Percentiles rank a stretch among this genome's conserved stretches.
These are phyloP conservation scores for Imleria badia DNA, from an alignment of 768 basidiomycete genomes.

Conservation along the genomic window DNA sequence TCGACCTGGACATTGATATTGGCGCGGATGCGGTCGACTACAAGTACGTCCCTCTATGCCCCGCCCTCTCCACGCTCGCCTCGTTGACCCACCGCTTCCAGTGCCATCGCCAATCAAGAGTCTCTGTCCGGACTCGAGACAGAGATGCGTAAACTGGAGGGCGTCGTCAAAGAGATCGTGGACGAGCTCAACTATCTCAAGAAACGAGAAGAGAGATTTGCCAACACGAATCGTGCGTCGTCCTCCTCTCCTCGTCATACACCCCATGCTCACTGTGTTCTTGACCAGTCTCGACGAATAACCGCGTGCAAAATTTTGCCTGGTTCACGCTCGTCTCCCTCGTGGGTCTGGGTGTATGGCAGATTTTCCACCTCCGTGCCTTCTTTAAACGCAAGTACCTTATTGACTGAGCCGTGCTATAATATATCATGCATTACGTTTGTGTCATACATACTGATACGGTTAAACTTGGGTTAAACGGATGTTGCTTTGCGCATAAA, in stretches of 20 bases:
- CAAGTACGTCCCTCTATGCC: constrained; percentile 64
- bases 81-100: constrained; percentile 32
- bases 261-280: background rate
- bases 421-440: constrained; percentile 4
- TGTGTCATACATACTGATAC: constrained; percentile 1
- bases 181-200: constrained; percentile 94
- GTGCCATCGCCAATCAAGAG: constrained; percentile 98
- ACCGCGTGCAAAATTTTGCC: constrained; percentile 89
- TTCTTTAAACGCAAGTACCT: constrained; percentile 97
- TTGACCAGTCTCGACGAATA: constrained; percentile 80
- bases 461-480: too few species aligned
- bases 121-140: constrained; percentile 93
- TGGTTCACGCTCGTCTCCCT: constrained; percentile 84
- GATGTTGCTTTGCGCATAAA: background rate
- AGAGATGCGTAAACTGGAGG: constrained; percentile 98
- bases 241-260: background rate
- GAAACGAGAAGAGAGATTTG: constrained; percentile 83
- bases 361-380: constrained; percentile 89
- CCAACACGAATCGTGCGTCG: constrained; percentile 83
- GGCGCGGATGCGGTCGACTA: constrained; percentile 99
- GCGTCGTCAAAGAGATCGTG: constrained; percentile 88
- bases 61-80: background rate
- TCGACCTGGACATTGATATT: constrained; percentile 96
- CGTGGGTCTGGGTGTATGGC: constrained; percentile 84
- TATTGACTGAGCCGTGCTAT: constrained; percentile 58